Conservation (phyloP, 169 alveolate species). For the Haemoproteus tartakovskyi region DNA sequence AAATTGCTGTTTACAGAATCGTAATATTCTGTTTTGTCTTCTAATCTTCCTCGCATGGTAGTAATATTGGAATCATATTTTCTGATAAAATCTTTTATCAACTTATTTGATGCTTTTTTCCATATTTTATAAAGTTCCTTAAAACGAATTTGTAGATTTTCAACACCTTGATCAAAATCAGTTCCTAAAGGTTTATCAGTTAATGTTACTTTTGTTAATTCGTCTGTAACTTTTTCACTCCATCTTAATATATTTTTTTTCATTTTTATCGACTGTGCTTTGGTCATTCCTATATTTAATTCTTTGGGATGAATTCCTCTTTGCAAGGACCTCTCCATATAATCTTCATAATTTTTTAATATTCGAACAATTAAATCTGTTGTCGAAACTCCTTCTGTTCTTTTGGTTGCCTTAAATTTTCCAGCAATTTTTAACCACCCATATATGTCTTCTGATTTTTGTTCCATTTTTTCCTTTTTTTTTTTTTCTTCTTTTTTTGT, state of each 20-base stretch:
- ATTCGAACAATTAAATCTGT: constrained; percentile 92
- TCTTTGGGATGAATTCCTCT: constrained; percentile 93
- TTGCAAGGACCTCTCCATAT: constrained; percentile 89
- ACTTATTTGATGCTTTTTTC: constrained; percentile 63
- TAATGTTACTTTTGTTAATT: constrained; percentile 83
- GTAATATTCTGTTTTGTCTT: constrained; percentile 13
- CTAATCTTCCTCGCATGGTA: constrained; percentile 26
- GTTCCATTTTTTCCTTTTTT: constrained; percentile 53
- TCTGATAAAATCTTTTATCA: constrained; percentile 57
- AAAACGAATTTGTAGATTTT: constrained; percentile 56
- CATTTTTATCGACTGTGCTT: constrained; percentile 87
- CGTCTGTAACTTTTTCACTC: constrained; percentile 86
- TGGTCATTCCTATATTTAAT: constrained; percentile 87
- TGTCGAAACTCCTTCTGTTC: constrained; percentile 95
- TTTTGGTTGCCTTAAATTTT: constrained; percentile 84
- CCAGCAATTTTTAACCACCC: constrained; percentile 87
- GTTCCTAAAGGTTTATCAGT: constrained; percentile 81
- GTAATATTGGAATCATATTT: constrained; percentile 46
- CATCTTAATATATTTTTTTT: constrained; percentile 85
- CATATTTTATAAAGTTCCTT: constrained; percentile 61
- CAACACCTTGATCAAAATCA: constrained; percentile 59
- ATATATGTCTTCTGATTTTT: constrained; percentile 81
- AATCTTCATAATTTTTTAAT: constrained; percentile 92
- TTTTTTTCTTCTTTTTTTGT: constrained; percentile 69
- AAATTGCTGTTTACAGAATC: constrained; percentile 33